Base-by-base conservation (phyloP, 495 filamentous ascomycete species). In the Penicillium bovifimosum region DNA sequence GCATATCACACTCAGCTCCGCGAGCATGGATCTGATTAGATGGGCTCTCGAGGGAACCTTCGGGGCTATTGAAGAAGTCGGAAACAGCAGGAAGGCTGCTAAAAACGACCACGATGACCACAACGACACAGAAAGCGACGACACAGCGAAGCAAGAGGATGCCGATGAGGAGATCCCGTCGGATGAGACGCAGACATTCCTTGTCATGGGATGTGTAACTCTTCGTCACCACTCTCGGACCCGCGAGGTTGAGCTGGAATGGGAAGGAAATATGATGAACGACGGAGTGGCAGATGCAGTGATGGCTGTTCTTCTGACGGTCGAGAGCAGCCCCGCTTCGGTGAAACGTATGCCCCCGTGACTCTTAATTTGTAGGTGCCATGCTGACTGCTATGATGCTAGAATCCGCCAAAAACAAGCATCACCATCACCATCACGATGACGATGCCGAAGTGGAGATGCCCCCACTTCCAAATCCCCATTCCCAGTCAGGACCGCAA, bases 231-330 rank as follows among this genome's bases (percentile, higher is more conserved):
- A 70, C 39, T 72, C 81, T 26, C 74, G 66, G 40, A 82, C 77
- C 50, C 86, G 90, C 18, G 86, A 92, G 61, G 80, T 98, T 7
- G 90, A 92, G 61, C 70, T 96, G 1, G 90, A 96, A 64, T 98
- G 93, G 93, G 93, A 96, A 61, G 93, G 92, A 27, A 98, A 96
- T 63, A 87, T 95, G 80, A 82, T 96, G 58, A 98, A 97, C 61
- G 93, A 98, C 58, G 89, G 91, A 28, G 93, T 98, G 58, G 93
- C 95, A 6, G 93, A 98, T 70, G 89, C 93, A 9, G 87, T 96
- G 13, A 86, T 96, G 75, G 93, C 88, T 5, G 89, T 96, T 4
- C 78, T 98, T 9, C 80, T 95, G 52, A 87, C 84, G 0, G 84
- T 95, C 11, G 95, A 98, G 71, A 92, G 85, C 67, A 91, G 85